Percentiles rank a stretch among this genome's conserved stretches.
Conservation (phyloP, 2,329 filamentous ascomycete species). For the Cordyceps sp. region DNA sequence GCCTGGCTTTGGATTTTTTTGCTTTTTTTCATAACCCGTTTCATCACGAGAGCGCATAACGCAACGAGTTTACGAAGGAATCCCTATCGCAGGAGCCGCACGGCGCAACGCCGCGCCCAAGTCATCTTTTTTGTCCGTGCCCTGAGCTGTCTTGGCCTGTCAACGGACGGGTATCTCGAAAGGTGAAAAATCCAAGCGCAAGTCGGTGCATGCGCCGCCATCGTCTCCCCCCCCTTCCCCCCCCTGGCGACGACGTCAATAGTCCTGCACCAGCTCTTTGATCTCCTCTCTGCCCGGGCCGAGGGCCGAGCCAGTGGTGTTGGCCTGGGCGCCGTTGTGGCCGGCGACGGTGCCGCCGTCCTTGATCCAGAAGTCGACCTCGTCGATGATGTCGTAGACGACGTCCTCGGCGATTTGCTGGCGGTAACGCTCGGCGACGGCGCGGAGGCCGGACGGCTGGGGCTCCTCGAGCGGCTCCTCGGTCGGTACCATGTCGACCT, state of each 20-base stretch:
- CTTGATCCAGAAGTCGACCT: slow-evolving; percentile 77
- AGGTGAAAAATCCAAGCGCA: too few relatives aligned
- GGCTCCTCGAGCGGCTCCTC: slow-evolving; percentile 7
- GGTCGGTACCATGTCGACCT: slow-evolving; percentile 27
- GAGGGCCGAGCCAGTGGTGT: slow-evolving; percentile 24
- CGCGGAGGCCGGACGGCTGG: slow-evolving; percentile 24
- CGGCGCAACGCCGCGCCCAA: too few relatives aligned
- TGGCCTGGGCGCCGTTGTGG: slow-evolving; percentile 25
- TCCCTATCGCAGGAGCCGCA: too few relatives aligned
- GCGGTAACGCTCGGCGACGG: slow-evolving; percentile 64
- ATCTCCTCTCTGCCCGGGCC: slow-evolving; percentile 37
- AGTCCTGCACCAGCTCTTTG: slow-evolving; percentile 49
- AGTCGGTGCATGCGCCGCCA: not conserved
- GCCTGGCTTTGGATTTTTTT: too few relatives aligned
- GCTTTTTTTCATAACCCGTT: too few relatives aligned
- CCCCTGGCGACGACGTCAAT: too few relatives aligned
- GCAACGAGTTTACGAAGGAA: too few relatives aligned
- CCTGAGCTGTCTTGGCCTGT: too few relatives aligned
- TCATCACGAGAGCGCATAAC: too few relatives aligned
- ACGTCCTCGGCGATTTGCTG: slow-evolving; percentile 94
- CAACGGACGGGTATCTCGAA: slow-evolving; percentile 13
- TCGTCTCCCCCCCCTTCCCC: too few relatives aligned
- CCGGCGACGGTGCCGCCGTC: slow-evolving; percentile 39
- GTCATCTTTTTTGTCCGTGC: too few relatives aligned
- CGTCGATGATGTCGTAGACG: slow-evolving; percentile 83